A percentile compares a stretch with the other conserved stretches of the same genome.
phyloP scores from a whole-genome alignment of 1,139 yeast genomes.

The Taphrina confusa region DNA sequence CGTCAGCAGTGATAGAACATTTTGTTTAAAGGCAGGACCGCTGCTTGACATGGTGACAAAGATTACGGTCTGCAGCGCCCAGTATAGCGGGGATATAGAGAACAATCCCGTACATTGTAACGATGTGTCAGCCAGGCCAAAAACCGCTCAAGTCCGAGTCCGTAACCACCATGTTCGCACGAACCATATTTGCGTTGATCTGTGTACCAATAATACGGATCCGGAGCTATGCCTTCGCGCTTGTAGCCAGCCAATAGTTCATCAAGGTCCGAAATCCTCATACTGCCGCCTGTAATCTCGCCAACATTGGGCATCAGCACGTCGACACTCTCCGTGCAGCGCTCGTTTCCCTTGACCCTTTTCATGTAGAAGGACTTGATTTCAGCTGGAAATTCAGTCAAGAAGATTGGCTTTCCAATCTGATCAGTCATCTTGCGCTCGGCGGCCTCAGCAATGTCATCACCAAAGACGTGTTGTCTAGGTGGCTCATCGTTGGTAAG shows the following conservation, averaged over 20 bases:
- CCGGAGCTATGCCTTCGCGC: conserved; percentile 82
- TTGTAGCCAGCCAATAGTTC: conserved; percentile 87
- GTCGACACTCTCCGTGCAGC: conserved; percentile 97
- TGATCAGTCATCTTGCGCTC: conserved; percentile 98
- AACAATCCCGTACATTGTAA: conserved; percentile 79
- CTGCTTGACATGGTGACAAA: no score
- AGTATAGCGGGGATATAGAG: conserved; percentile 93
- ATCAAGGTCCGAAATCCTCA: conserved; percentile 84
- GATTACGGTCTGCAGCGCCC: conserved; percentile 92
- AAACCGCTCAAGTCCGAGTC: conserved; percentile 96
- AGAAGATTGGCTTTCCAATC: conserved; percentile 85
- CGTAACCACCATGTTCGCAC: conserved; percentile 98
- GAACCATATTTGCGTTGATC: conserved; percentile 97
- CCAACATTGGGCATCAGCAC: conserved; percentile 99
- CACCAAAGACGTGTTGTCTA: conserved; percentile 89
- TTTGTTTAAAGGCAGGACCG: no score
- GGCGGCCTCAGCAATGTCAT: conserved; percentile 98
- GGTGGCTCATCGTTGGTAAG: conserved; percentile 62
- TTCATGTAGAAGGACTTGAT: conserved; percentile 98
- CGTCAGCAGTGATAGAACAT: no score
- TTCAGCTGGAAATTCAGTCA: conserved; percentile 93
- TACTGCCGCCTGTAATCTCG: conserved; percentile 46
- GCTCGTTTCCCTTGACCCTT: conserved; percentile 81
- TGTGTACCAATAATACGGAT: conserved; percentile 88
- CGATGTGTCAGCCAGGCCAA: conserved; percentile 98